These are phyloP conservation scores for Aspergillus heteromorphus DNA, from an alignment of 495 filamentous ascomycete genomes.

Conservation along the genomic window DNA sequence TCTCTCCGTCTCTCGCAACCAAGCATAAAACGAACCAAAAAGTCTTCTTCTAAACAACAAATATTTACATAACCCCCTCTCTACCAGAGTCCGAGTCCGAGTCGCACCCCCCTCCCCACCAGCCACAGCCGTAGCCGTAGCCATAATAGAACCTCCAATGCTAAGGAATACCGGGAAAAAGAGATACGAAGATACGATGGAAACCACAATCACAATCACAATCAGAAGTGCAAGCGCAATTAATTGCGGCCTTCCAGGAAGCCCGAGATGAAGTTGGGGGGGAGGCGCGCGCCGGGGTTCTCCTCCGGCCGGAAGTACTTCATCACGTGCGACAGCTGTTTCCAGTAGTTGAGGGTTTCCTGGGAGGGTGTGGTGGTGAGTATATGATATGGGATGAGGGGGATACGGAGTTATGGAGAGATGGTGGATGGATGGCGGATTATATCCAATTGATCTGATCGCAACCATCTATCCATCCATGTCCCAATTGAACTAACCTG, in stretches of 20 bases:
- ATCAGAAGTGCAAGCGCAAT: constrained; percentile 16
- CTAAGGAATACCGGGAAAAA: constrained; percentile 17
- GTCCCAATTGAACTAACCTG: constrained; percentile 49
- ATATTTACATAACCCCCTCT: not conserved
- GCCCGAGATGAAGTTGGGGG: constrained; percentile 80
- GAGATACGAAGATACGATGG: constrained; percentile 4
- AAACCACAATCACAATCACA: too few relatives aligned
- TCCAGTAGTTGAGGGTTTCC: constrained; percentile 99
- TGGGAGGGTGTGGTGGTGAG: constrained; percentile 23
- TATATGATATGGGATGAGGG: not conserved
- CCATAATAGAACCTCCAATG: constrained; percentile 22
- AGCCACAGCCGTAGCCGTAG: too few relatives aligned
- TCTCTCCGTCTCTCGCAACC: too few relatives aligned
- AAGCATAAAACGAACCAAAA: too few relatives aligned
- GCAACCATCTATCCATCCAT: not conserved
- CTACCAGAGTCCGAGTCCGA: not conserved
- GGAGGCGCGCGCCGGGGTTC: constrained; percentile 70
- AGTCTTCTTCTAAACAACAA: not conserved
- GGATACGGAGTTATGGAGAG: not conserved
- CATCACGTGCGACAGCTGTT: constrained; percentile 91
- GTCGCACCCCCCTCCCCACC: constrained; percentile 8
- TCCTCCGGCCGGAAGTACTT: constrained; percentile 94
- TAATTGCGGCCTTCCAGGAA: constrained; percentile 73
- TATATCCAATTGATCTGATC: not conserved
- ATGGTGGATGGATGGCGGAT: too few relatives aligned